Conservation (phyloP, 1,139 yeast species). For the Pichia sp. region DNA sequence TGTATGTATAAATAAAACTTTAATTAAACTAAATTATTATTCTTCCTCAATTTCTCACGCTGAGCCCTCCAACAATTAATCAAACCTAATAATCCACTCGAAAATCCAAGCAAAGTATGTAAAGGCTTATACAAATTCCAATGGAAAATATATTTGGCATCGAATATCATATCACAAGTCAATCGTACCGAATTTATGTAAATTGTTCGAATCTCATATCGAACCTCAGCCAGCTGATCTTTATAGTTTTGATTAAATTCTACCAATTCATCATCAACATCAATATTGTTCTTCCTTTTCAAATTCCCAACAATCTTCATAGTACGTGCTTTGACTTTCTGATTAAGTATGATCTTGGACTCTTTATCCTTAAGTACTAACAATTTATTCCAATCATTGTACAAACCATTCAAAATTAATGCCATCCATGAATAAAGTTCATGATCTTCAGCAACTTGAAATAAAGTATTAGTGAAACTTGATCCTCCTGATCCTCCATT, state of each 20-base stretch:
- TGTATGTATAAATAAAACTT: neutral
- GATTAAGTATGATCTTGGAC: conserved; percentile 35
- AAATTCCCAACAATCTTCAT: conserved; percentile 16
- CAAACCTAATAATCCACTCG: conserved; percentile 35
- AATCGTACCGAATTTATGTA: conserved; percentile 33
- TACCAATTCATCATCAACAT: neutral
- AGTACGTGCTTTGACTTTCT: conserved; percentile 32
- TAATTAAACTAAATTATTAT: too few relatives aligned
- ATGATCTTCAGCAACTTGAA: conserved; percentile 29
- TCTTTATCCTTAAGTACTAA: conserved; percentile 37
- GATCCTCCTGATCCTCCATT: conserved; percentile 20
- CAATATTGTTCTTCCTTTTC: conserved; percentile 2
- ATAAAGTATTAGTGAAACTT: conserved; percentile 2
- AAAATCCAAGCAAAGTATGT: conserved; percentile 26
- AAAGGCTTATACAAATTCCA: conserved; percentile 26
- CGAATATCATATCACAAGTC: conserved; percentile 37
- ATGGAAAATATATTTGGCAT: conserved; percentile 35
- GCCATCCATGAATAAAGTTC: conserved; percentile 60
- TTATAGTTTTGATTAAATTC: neutral
- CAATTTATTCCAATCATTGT: conserved; percentile 38
- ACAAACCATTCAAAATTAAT: conserved; percentile 50
- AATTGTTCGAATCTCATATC: conserved; percentile 25
- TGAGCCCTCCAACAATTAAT: conserved; percentile 34
- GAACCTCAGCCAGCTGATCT: conserved; percentile 25
- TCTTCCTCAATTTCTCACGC: conserved; percentile 14